Evolutionary conservation across 257 asterid species (phyloP), one percentile per base, ranked within the genome.

Genomic region (Solanum virginianum): DNA sequence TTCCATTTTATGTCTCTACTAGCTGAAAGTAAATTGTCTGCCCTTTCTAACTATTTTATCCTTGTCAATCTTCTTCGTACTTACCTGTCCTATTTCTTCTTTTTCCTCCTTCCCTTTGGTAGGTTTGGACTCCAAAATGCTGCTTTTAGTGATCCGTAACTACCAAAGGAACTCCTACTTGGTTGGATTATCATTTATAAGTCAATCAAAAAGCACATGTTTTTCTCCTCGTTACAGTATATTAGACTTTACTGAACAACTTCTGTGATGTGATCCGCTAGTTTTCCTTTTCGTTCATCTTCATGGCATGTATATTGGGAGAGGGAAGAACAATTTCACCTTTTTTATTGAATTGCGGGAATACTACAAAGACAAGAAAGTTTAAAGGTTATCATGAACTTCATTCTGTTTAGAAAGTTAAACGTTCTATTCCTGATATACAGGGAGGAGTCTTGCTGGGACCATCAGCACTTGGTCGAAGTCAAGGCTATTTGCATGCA

Each of bases 361-460:
- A n/a, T 53, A 5, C 49, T 79, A 53, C 83, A 53, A 53, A 53
- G 18, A 39, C 57, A 20, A 45, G 57, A n/a, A 75, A 15, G 0
- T 2, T 14, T 75, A 49, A 24, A 13, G 17, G 63, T 29, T 51
- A 79, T 79, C 26, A 26, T 53, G 24, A 10, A 10, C 26, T 79
- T 53, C 65, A 2, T 53, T 79, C 29, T 79, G 26, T 53, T 53
- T 26, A 77, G 39, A 53, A 2, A 51, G 49, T 10, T 39, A 51
- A 22, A 51, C 74, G 2, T 36, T 82, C 17, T 11, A 14, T 49
- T 86, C 18, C 70, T 86, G 45, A 6, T 85, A 56, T 10, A 1
- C 85, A 95, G 98, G 98, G 98, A 68, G 98, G 98, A 85, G 43
- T 95, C 85, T 54, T 95, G 62, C 93, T 95, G 3, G 98, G 98